Conservation (phyloP, 116 monocot species). For the Zostera marina region DNA sequence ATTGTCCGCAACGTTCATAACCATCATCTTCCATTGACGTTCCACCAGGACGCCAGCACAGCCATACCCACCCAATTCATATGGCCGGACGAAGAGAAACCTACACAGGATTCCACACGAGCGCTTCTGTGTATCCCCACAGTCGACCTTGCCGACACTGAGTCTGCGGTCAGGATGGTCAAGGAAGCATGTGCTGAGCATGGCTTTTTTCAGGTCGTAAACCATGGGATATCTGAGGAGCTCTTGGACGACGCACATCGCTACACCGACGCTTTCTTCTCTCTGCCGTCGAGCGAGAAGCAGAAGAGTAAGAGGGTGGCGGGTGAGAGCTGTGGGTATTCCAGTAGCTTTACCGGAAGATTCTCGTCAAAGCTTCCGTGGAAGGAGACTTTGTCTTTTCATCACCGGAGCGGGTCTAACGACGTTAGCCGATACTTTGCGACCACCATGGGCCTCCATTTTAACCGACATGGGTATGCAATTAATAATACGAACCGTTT, state of each 20-base stretch:
- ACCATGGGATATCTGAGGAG: slow-evolving; percentile 35
- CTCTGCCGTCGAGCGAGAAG: slow-evolving; percentile 40
- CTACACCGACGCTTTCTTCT: slow-evolving; percentile 39
- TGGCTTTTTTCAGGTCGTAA: slow-evolving; percentile 63
- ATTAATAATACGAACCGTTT: background rate
- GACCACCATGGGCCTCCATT: slow-evolving; percentile 12
- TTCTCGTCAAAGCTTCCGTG: slow-evolving; percentile 61
- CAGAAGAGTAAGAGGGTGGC: slow-evolving; percentile 24
- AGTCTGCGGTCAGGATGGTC: background rate
- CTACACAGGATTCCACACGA: slow-evolving; percentile 22
- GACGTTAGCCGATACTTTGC: background rate
- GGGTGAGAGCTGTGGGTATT: slow-evolving; percentile 65
- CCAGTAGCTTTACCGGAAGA: slow-evolving; percentile 66
- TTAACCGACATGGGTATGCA: slow-evolving; percentile 5
- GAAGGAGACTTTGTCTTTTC: slow-evolving; percentile 88
- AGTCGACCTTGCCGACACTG: slow-evolving; percentile 32
- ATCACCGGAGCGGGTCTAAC: slow-evolving; percentile 13
- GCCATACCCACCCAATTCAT: slow-evolving; percentile 53
- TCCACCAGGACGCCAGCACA: background rate
- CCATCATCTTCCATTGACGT: too few species aligned
- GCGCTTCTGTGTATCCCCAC: slow-evolving; percentile 42
- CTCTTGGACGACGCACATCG: slow-evolving; percentile 34
- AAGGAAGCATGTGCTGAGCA: slow-evolving; percentile 30
- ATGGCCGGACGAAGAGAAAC: slow-evolving; percentile 61
- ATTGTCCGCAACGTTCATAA: too few species aligned